Base-by-base conservation (phyloP, 1,284 basidiomycete genomes). In the Microbotryomycetes sp. region DNA sequence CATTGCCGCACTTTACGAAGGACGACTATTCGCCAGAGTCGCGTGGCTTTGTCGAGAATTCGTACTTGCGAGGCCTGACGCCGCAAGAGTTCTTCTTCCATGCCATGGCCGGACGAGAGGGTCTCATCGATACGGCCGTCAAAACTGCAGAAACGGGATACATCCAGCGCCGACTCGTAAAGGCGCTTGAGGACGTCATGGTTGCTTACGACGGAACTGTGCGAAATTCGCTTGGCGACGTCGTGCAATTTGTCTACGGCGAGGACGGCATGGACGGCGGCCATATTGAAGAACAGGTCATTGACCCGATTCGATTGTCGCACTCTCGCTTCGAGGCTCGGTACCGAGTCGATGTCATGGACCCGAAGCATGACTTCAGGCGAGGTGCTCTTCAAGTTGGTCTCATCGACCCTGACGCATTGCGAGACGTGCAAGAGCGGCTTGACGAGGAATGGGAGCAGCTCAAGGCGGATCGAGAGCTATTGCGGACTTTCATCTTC, bases 71-170 rank as follows among this genome's bases (percentile, higher is more conserved):
- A 69, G 96, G 96, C 52, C 76, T 98, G 64, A 98, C 94, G 0
- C 93, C 96, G 0, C 93, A 97, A 71, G 96, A 98, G 75, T 99
- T 93, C 82, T 98, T 98, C 83, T 98, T 99, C 85, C 96, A 99
- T 78, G 96, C 96, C 59, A 98, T 98, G 96, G 94, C 94, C 72
- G 96, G 96, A 79, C 88, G 96, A 73, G 96, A 98, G 77, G 96
- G 96, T 82, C 79, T 98, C 57, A 97, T 98, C 72, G 96, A 98
- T 82, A 99, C 96, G 2, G 96, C 96, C 29, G 93, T 99, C 77
- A 99, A 99, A 80, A 98, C 96, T 6, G 96, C 96, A 52, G 96
- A 99, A 78, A 98, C 96, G 0, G 96, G 96, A 72, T 98, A 98
- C 76, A 98, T 98, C 71, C 96, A 98, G 76, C 89, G 94, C 73